Evolutionary conservation across 768 basidiomycete species (phyloP), one percentile per base, ranked within the genome.

Genomic region (Podaxis sp.): DNA sequence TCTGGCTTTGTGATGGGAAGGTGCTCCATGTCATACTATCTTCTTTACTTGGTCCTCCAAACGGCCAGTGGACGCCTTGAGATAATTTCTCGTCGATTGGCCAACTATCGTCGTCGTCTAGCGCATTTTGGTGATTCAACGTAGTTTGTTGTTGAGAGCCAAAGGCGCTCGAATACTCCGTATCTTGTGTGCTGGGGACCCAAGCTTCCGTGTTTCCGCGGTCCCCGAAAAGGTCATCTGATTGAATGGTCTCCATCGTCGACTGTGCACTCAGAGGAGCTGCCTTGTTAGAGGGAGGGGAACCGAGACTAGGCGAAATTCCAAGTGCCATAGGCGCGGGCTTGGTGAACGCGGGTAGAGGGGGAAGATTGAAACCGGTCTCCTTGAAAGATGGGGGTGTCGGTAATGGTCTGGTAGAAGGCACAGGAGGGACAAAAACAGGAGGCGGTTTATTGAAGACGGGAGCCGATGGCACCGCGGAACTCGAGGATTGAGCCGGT

Each of bases 11-110:
- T 15, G 86, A 87, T 22, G 85, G 87, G 57, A 82, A 69, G 17
- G 88, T 87, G 66, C 87, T 90, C 90, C 90, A 92, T 17, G 90
- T 90, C 74, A 86, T 81, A 65, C 85, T 88, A 67, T 91, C 90
- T 52, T 90, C 89, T 63, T 80, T 83, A 7, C 77, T 74, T 24
- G 73, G 71, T 60, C 74, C 79, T 30, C 82, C 83, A 66, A 87
- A 87, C 15, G 83, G 83, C 90, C 90, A 92, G 63, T 81, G 81
- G 39, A 83, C 77, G 9, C 78, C 80, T 42, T 78, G 77, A 0
- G 82, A 76, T 60, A 88, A 73, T 66, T 86, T 88, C 66, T 88
- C 88, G 44, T 89, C 85, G 28, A 89, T 74, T 9, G 87, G 88
- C 90, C 89, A 92, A 69, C 90, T 91, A 68, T 92, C 89, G 57